Percentiles rank a stretch among this genome's conserved stretches.
Conservation (phyloP, 2,329 filamentous ascomycete species). For the Fonsecaea pedrosoi region DNA sequence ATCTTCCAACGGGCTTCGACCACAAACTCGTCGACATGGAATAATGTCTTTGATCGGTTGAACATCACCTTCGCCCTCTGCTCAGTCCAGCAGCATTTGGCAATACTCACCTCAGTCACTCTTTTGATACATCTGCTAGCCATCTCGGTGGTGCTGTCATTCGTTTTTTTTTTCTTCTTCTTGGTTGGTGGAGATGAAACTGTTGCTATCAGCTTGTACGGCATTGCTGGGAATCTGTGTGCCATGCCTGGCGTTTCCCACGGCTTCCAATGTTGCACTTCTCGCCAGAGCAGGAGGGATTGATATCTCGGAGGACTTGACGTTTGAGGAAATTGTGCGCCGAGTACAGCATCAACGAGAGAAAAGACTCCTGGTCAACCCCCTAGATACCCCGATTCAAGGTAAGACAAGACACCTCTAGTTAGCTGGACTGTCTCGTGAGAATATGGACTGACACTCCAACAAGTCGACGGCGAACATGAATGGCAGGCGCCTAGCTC, state of each 20-base stretch:
- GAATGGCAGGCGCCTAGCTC: constrained; percentile 45
- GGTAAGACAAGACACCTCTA: constrained; percentile 33
- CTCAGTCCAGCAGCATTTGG: background rate
- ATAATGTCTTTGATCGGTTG: background rate
- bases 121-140: constrained; percentile 15
- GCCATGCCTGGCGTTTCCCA: constrained; percentile 21
- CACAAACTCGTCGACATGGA: background rate
- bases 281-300: constrained; percentile 24
- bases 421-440: background rate
- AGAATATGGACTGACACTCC: background rate
- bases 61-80: background rate
- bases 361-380: constrained; percentile 41
- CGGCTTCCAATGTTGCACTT: constrained; percentile 27
- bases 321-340: constrained; percentile 32
- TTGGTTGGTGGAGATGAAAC: constrained; percentile 11
- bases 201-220: constrained; percentile 11
- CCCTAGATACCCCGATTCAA: constrained; percentile 41
- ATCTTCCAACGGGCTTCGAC: background rate
- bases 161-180: constrained; percentile 12
- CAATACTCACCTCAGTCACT: constrained; percentile 24
- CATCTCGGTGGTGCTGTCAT: constrained; percentile 2
- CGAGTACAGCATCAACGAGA: constrained; percentile 26
- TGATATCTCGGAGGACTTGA: constrained; percentile 23
- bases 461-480: constrained; percentile 46
- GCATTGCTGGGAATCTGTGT: constrained; percentile 8